phyloP scores from a whole-genome alignment of 768 basidiomycete species.

The Tylopilus subfusipes region DNA sequence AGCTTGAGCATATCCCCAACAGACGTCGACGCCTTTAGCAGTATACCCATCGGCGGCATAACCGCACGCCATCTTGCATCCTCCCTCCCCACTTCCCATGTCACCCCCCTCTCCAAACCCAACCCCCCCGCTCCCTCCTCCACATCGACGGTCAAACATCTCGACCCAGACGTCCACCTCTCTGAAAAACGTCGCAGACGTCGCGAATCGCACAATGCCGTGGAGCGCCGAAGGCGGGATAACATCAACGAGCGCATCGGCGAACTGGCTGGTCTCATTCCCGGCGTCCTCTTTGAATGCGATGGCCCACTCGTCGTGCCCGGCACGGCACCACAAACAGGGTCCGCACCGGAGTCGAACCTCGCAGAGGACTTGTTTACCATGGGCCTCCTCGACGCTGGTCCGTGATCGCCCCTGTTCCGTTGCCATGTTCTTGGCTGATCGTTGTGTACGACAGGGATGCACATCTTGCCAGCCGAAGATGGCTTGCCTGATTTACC shows the following conservation, averaged over 20 bases:
- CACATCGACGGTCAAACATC: slow-evolving; percentile 4
- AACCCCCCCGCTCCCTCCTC: neutral
- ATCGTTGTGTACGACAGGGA: slow-evolving; percentile 2
- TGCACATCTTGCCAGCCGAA: slow-evolving; percentile 25
- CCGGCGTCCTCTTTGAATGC: slow-evolving; percentile 76
- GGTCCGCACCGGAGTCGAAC: slow-evolving; percentile 10
- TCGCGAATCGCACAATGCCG: slow-evolving; percentile 88
- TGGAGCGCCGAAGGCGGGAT: slow-evolving; percentile 81
- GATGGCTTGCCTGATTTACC: slow-evolving; percentile 30
- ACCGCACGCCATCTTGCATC: slow-evolving; percentile 21
- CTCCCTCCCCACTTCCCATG: slow-evolving; percentile 14
- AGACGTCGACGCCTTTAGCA: slow-evolving; percentile 23
- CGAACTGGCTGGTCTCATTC: slow-evolving; percentile 85
- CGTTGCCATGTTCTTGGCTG: neutral
- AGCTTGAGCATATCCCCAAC: slow-evolving; percentile 27
- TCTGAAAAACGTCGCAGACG: slow-evolving; percentile 79
- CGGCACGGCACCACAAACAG: slow-evolving; percentile 9
- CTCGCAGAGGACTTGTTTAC: slow-evolving; percentile 21
- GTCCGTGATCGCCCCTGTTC: slow-evolving; percentile 8
- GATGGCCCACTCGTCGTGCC: slow-evolving; percentile 31
- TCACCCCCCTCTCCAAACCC: slow-evolving; percentile 15
- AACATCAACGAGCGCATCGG: slow-evolving; percentile 96
- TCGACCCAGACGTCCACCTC: slow-evolving; percentile 40
- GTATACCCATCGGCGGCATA: slow-evolving; percentile 17
- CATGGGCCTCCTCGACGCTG: slow-evolving; percentile 17